Conservation (phyloP, 2,329 filamentous ascomycete species). For the Leptographium lundbergii region DNA sequence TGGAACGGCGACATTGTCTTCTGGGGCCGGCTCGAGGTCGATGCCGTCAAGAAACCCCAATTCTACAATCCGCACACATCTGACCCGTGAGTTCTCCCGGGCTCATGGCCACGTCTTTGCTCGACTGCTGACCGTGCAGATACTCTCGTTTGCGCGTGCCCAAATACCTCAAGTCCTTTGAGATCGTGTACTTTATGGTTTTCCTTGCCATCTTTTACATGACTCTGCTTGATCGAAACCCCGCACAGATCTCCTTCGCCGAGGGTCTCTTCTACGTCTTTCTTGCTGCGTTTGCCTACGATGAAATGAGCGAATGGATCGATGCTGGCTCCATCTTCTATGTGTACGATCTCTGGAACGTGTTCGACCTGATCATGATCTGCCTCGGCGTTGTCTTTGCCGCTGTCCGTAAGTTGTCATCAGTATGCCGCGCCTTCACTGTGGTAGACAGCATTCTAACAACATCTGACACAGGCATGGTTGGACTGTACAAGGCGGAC, state of each 20-base stretch:
- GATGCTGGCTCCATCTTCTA: constrained; percentile 85
- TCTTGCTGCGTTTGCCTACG: constrained; percentile 79
- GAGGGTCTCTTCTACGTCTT: constrained; percentile 72
- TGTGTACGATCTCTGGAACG: constrained; percentile 68
- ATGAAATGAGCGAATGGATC: constrained; percentile 71
- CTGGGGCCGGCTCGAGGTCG: constrained; percentile 65
- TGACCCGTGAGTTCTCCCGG: constrained; percentile 40
- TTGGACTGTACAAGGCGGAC: constrained; percentile 51
- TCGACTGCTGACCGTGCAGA: constrained; percentile 27
- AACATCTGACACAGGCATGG: constrained; percentile 35
- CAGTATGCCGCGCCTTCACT: constrained; percentile 2
- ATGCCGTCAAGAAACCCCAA: constrained; percentile 62
- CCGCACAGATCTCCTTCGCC: constrained; percentile 49
- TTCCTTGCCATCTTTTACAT: constrained; percentile 75
- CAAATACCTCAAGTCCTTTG: constrained; percentile 73
- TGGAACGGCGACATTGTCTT: constrained; percentile 83
- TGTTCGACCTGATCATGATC: constrained; percentile 64
- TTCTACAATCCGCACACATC: constrained; percentile 57
- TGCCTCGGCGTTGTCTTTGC: constrained; percentile 41
- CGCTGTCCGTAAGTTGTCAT: constrained; percentile 45
- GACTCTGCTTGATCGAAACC: constrained; percentile 65
- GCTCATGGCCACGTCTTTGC: background rate
- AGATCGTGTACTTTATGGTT: constrained; percentile 65
- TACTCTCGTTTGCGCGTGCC: constrained; percentile 69
- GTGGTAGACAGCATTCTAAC: background rate